Base-by-base conservation (phyloP, 2,329 filamentous ascomycete species). In the Fusarium mangiferae region DNA sequence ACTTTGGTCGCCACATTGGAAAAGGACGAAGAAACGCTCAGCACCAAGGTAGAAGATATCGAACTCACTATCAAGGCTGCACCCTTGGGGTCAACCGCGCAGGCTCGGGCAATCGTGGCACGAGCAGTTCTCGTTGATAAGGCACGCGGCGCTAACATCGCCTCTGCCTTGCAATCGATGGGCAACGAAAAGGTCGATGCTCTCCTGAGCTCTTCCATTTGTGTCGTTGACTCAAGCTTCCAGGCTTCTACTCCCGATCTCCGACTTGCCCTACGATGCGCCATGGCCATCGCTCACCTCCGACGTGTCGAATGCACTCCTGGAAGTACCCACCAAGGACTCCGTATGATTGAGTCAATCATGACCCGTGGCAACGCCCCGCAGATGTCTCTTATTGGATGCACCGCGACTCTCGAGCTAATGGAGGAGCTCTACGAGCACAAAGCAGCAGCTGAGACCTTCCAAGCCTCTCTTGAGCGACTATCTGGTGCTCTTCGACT, bases 71-170 rank as follows among this genome's bases (percentile, higher is more conserved):
- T 94, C 70, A 88, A 89, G 66, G 89, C 91, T 13, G 94, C 95
- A 1, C 96, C 96, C 2, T 90, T 92, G 42, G 93, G 93, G 18
- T 97, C 94, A 3, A 90, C 90, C 28, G 92, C 93, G 22, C 89
- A 90, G 69, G 83, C 88, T 22, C 89, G 90, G 39, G 89, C 89
- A 28, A 83, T 91, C 5, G 85, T 91, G 38, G 87, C 90, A 7
- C 88, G 88, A 28, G 89, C 90, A 8, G 84, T 91, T 24, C 81
- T 92, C 22, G 81, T 87, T 33, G 83, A 88, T 33, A 85, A 88
- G 74, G 86, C 86, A 63, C 88, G 89, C 46, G 88, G 86, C 45
- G 82, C 84, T 44, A 88, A 88, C 75, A 91, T 92, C 56, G 87
- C 87, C 42, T 83, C 85, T 9, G 89, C 89, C 15, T 80, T 90